Percentiles rank a stretch among this genome's conserved stretches.
Evolutionary conservation across 1,284 basidiomycete genomes (phyloP).

Genomic region (Austropuccinia psidii): DNA sequence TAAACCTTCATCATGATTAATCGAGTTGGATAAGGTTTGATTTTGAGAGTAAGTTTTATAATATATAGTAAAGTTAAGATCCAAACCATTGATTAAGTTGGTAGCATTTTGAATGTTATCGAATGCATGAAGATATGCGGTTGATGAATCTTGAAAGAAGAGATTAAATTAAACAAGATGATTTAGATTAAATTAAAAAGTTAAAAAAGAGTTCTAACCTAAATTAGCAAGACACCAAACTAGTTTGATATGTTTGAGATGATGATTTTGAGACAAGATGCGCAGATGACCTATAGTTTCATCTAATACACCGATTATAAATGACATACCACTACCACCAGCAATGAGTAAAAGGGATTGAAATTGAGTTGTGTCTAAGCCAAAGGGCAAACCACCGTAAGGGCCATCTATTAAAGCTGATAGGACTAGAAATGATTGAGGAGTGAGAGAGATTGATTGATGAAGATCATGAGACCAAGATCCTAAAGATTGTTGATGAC

Average conservation of each 20-base stretch:
- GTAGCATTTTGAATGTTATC: neutral
- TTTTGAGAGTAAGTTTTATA: no score
- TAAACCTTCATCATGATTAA: neutral
- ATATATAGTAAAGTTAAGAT: no score
- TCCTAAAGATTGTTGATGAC: neutral
- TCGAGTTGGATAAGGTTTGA: no score
- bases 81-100: no score
- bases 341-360: neutral
- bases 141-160: neutral
- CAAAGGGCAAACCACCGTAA: conserved; percentile 7
- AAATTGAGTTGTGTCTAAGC: no score
- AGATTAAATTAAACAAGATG: neutral
- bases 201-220: neutral
- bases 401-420: neutral
- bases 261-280: neutral
- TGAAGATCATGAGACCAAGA: neutral
- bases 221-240: neutral
- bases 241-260: neutral
- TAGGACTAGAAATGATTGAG: neutral
- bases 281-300: neutral
- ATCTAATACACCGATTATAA: neutral
- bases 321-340: conserved; percentile 8
- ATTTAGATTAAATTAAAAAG: neutral
- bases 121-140: neutral
- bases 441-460: neutral